Evolutionary conservation across 2,329 filamentous ascomycete species (phyloP), one percentile per base, ranked within the genome.

Genomic region (Acrocalymma vagum): DNA sequence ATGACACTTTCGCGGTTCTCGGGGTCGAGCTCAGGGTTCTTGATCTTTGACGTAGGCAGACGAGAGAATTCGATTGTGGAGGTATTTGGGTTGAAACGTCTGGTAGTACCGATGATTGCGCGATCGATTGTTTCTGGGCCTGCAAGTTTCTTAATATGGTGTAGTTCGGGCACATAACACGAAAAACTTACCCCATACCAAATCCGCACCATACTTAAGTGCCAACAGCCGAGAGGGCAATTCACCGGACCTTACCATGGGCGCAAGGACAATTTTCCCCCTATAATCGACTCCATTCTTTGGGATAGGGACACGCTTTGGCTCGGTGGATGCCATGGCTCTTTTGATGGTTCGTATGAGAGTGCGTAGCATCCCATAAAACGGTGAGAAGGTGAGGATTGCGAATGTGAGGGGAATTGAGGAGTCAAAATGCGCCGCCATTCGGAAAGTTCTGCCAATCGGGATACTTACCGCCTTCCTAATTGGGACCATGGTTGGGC

Each of bases 171-270:
- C 28, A 17, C 28, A 55, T n/a, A n/a, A n/a, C n/a, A n/a, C n/a
- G n/a, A n/a, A n/a, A n/a, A n/a, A n/a, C 59, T n/a, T 70, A 88
- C 87, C 93, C 93, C 94, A 99, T 54, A 99, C 94, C 11, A 99
- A 79, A 71, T 99, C 94, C 36, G 94, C 94, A 54, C 94, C 94
- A 69, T 99, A 97, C 64, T 95, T 88, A 48, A 99, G 82, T 21
- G 94, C 90, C 28, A 95, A 74, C 17, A 99, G 80, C 43, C 94
- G 86, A 25, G 90, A 94, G 3, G 94, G 93, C 46, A 96, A 77
- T 76, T 99, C 94, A 65, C 94, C 94, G n/a, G 90, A 95, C 56
- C 94, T 87, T 42, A 96, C 93, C 94, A 99, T 99, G 26, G 94
- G 94, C 48, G 94, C 94, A 51, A 99, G 86, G 29, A 97, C 94